Base-by-base conservation (phyloP, 2,329 filamentous ascomycete species). In the Dothistroma pini region DNA sequence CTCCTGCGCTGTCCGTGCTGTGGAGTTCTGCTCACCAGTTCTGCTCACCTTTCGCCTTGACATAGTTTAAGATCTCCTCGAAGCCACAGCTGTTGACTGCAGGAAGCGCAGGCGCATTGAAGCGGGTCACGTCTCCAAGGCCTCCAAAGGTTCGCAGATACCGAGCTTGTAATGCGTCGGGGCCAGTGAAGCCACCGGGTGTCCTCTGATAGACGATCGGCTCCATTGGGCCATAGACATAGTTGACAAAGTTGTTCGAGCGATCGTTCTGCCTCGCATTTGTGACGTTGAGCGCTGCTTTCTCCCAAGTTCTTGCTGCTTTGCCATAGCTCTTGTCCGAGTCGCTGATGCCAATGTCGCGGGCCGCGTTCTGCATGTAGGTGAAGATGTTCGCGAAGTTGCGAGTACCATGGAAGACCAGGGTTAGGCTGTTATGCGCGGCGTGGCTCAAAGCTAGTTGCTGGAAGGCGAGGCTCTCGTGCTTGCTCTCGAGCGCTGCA, bases 371-470 rank as follows among this genome's bases (percentile, higher is more conserved):
- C 38, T 41, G 38, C 38, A 41, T 41, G 38, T 16, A 41, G 12
- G 38, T 41, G 38, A 41, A 41, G 38, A 41, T 41, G 44, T 68
- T 64, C 5, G 65, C 66, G 51, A 69, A 72, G 41, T 66, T 62
- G 16, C 70, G 65, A 8, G 68, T 71, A 31, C 71, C 69, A 38
- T 72, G 71, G 38, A 71, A 72, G 1, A 61, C 64, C 69, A 69
- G 71, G 5, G 66, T 61, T 8, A 73, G 65, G 53, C 63, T 57
- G 48, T 73, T 66, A 44, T 73, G 71, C 12, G 71, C 71, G 3
- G 69, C 70, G 52, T 72, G 66, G 16, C 70, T 71, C 25, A 72
- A 70, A 35, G 70, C 69, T 9, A 72, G 60, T 44, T 72, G 70
- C 58, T 70, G 70, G 57, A 70, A 72, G 12, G 66, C 69, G 2